Conservation (phyloP, 257 asterid species). For the Solanum neorickii region DNA sequence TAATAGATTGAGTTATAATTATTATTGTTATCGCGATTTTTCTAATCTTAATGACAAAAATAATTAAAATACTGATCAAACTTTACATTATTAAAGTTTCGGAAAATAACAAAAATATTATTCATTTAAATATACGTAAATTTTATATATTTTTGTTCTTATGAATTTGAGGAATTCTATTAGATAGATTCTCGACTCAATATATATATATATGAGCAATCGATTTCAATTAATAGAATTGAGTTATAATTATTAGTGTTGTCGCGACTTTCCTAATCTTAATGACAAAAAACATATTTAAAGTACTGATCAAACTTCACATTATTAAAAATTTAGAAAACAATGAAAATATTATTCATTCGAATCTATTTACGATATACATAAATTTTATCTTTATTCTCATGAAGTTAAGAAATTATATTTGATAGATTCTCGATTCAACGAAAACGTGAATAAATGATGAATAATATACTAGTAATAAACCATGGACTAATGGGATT, state of each 20-base stretch:
- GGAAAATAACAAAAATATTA: background rate
- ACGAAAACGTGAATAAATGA: fast-evolving
- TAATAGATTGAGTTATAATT: background rate
- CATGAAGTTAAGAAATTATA: fast-evolving
- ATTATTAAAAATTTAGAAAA: background rate
- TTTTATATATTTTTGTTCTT: background rate
- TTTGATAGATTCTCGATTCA: background rate
- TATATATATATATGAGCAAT: too few species aligned
- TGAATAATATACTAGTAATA: background rate
- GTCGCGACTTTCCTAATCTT: background rate
- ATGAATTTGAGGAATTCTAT: fast-evolving
- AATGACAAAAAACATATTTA: background rate
- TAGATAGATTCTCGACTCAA: too few species aligned
- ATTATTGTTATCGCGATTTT: background rate
- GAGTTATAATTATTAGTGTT: background rate
- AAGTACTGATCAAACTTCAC: background rate
- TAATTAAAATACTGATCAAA: background rate
- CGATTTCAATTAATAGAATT: background rate
- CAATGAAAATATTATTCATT: background rate
- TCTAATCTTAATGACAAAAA: background rate
- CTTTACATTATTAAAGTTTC: background rate
- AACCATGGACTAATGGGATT: background rate
- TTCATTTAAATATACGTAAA: background rate
- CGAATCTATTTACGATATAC: background rate
- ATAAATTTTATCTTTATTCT: background rate